These are phyloP conservation scores for Zasmidium citrigriseum DNA, from an alignment of 2,329 filamentous ascomycete genomes.

Conservation along the genomic window DNA sequence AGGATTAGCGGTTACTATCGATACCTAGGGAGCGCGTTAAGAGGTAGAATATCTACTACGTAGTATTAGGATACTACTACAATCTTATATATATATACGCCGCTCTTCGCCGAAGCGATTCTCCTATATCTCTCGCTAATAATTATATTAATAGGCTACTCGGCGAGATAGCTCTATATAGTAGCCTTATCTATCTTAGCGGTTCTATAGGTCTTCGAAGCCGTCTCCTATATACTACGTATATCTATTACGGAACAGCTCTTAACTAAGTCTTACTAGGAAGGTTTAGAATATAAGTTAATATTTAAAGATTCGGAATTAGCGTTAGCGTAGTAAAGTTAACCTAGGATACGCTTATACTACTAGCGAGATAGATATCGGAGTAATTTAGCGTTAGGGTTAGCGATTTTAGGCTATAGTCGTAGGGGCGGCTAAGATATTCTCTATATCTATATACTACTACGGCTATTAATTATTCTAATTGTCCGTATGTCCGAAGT, in stretches of 20 bases:
- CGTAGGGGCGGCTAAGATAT: conserved; percentile 4
- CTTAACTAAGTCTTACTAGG: neutral
- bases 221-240: too few relatives aligned
- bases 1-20: too few relatives aligned
- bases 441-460: conserved; percentile 5
- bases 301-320: neutral
- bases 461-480: neutral
- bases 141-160: too few relatives aligned
- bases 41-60: too few relatives aligned
- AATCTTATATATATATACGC: too few relatives aligned
- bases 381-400: neutral
- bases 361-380: neutral
- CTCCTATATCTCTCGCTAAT: too few relatives aligned
- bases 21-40: too few relatives aligned
- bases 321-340: conserved; percentile 4
- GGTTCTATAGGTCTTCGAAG: too few relatives aligned
- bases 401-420: conserved; percentile 3
- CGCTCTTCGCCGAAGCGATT: too few relatives aligned
- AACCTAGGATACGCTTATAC: conserved; percentile 2
- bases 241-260: neutral
- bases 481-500: conserved; percentile 2
- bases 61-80: too few relatives aligned
- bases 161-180: too few relatives aligned
- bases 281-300: neutral
- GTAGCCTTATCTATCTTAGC: too few relatives aligned